phyloP scores from a whole-genome alignment of 345 rosid genomes.

The Eucalyptus caleyi region DNA sequence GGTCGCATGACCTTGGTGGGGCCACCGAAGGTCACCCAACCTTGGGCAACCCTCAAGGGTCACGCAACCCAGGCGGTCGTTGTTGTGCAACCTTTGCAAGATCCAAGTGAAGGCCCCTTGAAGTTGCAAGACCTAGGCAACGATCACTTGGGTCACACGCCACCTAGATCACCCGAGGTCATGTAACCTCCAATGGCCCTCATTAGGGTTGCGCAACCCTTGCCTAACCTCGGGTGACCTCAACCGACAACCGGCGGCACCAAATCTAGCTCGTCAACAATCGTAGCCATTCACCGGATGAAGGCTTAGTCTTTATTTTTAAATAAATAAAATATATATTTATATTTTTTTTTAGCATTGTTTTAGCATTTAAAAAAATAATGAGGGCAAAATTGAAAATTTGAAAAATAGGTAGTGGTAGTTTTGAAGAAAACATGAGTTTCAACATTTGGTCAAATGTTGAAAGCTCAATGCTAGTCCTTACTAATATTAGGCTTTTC shows the following conservation, averaged over 20 bases:
- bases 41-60: too few relatives aligned
- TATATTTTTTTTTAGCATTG: too few relatives aligned
- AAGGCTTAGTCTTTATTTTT: too few relatives aligned
- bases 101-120: too few relatives aligned
- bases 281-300: rapidly evolving
- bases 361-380: too few relatives aligned
- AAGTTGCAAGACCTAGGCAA: rapidly evolving
- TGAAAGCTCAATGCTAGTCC: too few relatives aligned
- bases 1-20: rapidly evolving
- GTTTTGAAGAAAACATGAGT: too few relatives aligned
- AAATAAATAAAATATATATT: rapidly evolving
- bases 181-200: rapidly evolving
- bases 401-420: too few relatives aligned
- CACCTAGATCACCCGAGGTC: rapidly evolving
- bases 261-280: rapidly evolving
- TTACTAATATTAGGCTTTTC: rapidly evolving
- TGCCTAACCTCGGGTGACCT: rapidly evolving
- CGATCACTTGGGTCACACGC: rapidly evolving
- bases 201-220: rapidly evolving
- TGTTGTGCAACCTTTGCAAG: rapidly evolving
- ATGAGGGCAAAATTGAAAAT: too few relatives aligned
- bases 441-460: too few relatives aligned
- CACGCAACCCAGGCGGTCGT: rapidly evolving
- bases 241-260: rapidly evolving
- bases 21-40: rapidly evolving